Evolutionary conservation across 305 asterid species (phyloP).

Genomic region (Solanum aculeatissimum): DNA sequence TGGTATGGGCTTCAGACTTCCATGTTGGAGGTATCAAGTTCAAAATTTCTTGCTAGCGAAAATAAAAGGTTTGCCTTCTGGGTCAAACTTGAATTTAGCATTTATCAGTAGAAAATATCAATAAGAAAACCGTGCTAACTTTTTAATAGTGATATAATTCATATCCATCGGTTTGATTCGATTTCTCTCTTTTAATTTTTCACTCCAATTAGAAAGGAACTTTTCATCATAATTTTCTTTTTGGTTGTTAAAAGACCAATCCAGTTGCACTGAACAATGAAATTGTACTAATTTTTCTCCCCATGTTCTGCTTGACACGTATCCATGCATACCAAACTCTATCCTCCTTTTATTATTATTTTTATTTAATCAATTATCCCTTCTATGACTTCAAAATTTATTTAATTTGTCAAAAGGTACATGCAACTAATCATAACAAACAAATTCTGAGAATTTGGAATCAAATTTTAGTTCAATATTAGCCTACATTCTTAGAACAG

Average conservation of each 20-base stretch:
- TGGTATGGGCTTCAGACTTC: no score
- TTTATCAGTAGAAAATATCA: no score
- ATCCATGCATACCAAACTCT: background rate
- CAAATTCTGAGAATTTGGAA: background rate
- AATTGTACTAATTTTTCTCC: background rate
- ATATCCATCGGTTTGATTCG: background rate
- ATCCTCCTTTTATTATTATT: background rate
- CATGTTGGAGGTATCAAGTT: no score
- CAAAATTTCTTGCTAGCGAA: no score
- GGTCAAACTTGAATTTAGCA: no score
- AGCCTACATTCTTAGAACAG: background rate
- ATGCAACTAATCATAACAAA: background rate
- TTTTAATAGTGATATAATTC: background rate
- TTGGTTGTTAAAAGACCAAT: background rate
- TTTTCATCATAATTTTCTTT: background rate
- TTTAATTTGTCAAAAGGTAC: background rate
- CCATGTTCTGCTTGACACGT: background rate
- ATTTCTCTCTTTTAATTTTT: no score
- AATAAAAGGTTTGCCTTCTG: no score
- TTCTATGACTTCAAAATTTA: background rate
- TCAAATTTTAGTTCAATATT: background rate
- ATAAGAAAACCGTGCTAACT: no score
- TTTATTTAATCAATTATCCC: background rate
- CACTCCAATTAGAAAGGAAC: no score
- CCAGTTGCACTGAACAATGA: background rate